Evolutionary conservation across 352 stramenopile species (phyloP), one percentile per base, ranked within the genome.

Genomic region (Phytophthora boehmeriae): DNA sequence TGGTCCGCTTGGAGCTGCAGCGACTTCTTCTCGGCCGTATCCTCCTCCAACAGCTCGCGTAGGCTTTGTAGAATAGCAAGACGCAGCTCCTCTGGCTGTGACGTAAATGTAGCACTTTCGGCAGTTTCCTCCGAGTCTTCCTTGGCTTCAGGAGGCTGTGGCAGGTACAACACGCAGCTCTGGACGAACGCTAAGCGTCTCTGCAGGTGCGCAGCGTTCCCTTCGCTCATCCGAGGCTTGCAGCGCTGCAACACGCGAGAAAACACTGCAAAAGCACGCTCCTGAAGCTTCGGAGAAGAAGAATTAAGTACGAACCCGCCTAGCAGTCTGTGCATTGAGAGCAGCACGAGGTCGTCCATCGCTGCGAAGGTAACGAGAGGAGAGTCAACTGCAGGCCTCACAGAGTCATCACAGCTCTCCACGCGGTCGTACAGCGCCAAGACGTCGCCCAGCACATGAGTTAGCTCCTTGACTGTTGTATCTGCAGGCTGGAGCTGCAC

Each of bases 301-400:
- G 55, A 55, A 32, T 22, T 20, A 0, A 68, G 34, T 25, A 86
- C 38, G 19, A 78, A 78, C 0, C 59, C 54, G 19, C 73, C 59
- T 17, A 89, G 55, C 20, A 93, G 66, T 34, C 81, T 81, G 59
- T 90, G 76, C 27, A 90, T 54, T n/a, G 82, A 74, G 39, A 84
- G 63, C 51, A 90, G 67, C 47, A 90, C 62, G 43, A 92, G 71
- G 58, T 90, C 80, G 62, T 92, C 78, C 52, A 93, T 76, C 10
- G 71, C 68, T 16, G 75, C 54, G 19, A 73, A 50, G 22, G 54
- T 54, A 17, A 73, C 39, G 3, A 62, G 38, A 13, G 52, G 19
- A 2, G 43, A 14, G 2, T 65, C 45, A n/a, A 42, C 27, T 61
- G 43, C 14, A 10, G 13, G 16, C 19, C 54, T 51, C n/a, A 45